Percentiles rank a stretch among this genome's conserved stretches.
Conservation (phyloP, 768 basidiomycete genomes). For the Floccularia luteovirens region DNA sequence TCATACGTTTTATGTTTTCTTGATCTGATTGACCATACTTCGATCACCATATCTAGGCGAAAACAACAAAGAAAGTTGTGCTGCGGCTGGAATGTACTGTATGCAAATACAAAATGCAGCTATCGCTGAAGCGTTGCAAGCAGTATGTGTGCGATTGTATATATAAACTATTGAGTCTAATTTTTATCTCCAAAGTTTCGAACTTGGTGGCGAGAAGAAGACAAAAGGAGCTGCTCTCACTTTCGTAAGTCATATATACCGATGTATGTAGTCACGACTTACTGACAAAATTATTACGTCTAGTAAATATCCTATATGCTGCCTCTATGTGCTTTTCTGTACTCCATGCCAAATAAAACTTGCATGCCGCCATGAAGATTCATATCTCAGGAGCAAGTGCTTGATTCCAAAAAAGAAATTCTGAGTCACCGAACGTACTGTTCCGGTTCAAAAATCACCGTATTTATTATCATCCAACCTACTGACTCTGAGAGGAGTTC, state of each 20-base stretch:
- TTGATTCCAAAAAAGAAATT: no score
- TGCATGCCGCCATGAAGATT: no score
- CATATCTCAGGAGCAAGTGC: no score
- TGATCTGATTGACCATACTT: not conserved
- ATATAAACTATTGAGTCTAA: not conserved
- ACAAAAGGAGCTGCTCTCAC: constrained; percentile 93
- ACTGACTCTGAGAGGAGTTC: no score
- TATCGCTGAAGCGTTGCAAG: constrained; percentile 98
- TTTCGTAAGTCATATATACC: constrained; percentile 62
- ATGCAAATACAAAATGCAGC: constrained; percentile 98
- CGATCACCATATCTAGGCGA: constrained; percentile 46
- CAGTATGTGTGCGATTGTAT: constrained; percentile 53
- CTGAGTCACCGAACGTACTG: no score
- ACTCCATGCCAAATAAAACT: no score
- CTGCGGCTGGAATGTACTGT: constrained; percentile 94
- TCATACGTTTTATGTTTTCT: constrained; percentile 2
- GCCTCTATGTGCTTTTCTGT: not conserved
- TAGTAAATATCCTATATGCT: not conserved
- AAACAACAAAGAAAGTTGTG: constrained; percentile 99
- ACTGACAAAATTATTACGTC: no score
- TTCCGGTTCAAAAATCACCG: no score
- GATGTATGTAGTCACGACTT: no score
- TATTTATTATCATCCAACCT: no score
- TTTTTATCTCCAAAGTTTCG: constrained; percentile 59
- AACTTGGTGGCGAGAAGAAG: constrained; percentile 99